phyloP scores from a whole-genome alignment of 495 filamentous ascomycete genomes.

The Daldinia vernicosa region DNA sequence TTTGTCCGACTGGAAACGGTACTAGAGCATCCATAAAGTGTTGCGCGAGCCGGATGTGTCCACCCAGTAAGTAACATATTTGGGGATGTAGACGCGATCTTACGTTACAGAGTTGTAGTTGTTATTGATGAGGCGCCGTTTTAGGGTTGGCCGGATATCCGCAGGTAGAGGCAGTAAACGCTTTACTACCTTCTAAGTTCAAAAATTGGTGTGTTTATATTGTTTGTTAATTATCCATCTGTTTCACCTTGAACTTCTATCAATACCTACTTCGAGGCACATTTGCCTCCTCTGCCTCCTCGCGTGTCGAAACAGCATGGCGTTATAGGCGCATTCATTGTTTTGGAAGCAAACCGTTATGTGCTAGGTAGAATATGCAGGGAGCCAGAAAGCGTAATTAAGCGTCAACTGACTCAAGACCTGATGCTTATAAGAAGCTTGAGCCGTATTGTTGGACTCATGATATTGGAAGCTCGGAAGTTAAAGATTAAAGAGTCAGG shows the following conservation, averaged over 20 bases:
- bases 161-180: constrained; percentile 17
- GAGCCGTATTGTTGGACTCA: neutral
- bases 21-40: constrained; percentile 23
- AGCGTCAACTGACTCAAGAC: constrained; percentile 7
- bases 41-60: constrained; percentile 28
- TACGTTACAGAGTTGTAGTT: constrained; percentile 24
- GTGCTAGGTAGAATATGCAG: constrained; percentile 8
- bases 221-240: constrained; percentile 22
- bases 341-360: constrained; percentile 34
- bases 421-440: constrained; percentile 25
- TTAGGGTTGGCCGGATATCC: constrained; percentile 41
- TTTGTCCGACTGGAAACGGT: constrained; percentile 39
- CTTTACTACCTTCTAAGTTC: neutral
- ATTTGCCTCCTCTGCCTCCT: constrained; percentile 11
- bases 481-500: neutral
- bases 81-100: constrained; percentile 19
- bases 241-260: constrained; percentile 37
- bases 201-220: constrained; percentile 16
- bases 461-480: no score
- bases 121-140: constrained; percentile 11
- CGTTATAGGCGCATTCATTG: constrained; percentile 26
- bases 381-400: constrained; percentile 18
- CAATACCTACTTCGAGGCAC: constrained; percentile 27
- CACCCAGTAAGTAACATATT: constrained; percentile 36
- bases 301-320: constrained; percentile 21